Percentiles rank a stretch among this genome's conserved stretches.
phyloP scores from a whole-genome alignment of 148 eudicot species.

The Polygonum aviculare region DNA sequence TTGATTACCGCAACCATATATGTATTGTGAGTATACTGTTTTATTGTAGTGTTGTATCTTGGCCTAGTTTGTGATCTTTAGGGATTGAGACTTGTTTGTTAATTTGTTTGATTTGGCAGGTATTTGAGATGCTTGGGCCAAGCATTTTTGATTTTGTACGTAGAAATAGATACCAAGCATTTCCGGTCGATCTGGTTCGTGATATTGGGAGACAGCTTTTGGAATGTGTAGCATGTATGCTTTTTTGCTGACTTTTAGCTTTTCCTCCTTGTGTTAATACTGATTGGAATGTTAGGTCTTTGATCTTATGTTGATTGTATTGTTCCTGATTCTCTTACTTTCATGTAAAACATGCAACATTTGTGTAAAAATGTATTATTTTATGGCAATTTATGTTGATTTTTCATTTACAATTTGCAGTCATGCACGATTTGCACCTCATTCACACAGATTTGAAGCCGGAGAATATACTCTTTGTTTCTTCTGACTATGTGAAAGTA shows the following conservation, averaged over 20 bases:
- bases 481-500: slow-evolving; percentile 66
- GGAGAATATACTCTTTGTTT: slow-evolving; percentile 78
- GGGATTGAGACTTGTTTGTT: slow-evolving; percentile 55
- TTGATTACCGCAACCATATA: slow-evolving; percentile 99
- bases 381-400: not conserved
- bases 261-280: not conserved
- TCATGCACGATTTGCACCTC: slow-evolving; percentile 88
- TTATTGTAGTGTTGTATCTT: slow-evolving; percentile 38
- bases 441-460: slow-evolving; percentile 97
- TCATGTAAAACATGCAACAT: not conserved
- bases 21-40: slow-evolving; percentile 86
- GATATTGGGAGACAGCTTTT: slow-evolving; percentile 92
- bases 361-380: not conserved
- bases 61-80: slow-evolving; percentile 36
- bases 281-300: not conserved
- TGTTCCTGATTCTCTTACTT: not conserved
- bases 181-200: slow-evolving; percentile 96
- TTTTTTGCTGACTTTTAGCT: slow-evolving; percentile 35
- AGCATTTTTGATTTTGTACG: slow-evolving; percentile 98
- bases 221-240: slow-evolving; percentile 99
- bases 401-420: slow-evolving; percentile 29
- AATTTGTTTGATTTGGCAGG: slow-evolving; percentile 74
- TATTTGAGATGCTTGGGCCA: slow-evolving; percentile 99
- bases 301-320: slow-evolving; percentile 17
- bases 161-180: slow-evolving; percentile 93